Base-by-base conservation (phyloP, 192 early-diverging fungal species). In the Coemansia sp. region DNA sequence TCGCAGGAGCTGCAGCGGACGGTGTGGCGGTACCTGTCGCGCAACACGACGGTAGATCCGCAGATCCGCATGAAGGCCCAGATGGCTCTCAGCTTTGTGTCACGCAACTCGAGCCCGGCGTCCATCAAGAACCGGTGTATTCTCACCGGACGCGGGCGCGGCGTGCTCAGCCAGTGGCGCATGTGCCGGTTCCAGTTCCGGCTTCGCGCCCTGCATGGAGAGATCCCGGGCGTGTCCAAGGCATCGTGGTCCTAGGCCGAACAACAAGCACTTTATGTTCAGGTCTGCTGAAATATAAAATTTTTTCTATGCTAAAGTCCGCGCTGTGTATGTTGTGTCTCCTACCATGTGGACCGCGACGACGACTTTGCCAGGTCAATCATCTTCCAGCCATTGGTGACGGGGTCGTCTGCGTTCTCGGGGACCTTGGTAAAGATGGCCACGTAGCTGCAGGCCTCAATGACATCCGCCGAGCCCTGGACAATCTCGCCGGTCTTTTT, bases 341-440 rank as follows among this genome's bases (percentile, higher is more conserved):
- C n/a, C 7, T 22, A 77, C 75, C 75, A 77, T 25, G 69, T 73
- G 13, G 64, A 32, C 32, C 75, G 64, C 23, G 75, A 77, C 22
- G 63, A 54, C 50, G 84, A 81, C 70, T 89, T 89, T 60, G 87
- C 87, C 76, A 89, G 82, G 50, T 92, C 88, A 59, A 98, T 90
- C 60, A 96, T 82, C 71, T 82, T 84, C 88, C 94, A 95, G 42
- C 94, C 93, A 44, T 77, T 73, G 16, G 96, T 98, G 51, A 88
- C 61, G 3, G 87, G 87, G 64, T 92, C 87, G 28, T 79, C 63
- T 20, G 85, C 75, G 40, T 80, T 83, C 40, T 86, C 85, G 42
- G 90, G 85, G 7, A 85, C 84, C 51, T 91, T 86, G 22, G 96
- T 94, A 43, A 98, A 86, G 11, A 90, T 91, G 66, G 89, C 85